Evolutionary conservation across 2,329 filamentous ascomycete genomes (phyloP), one percentile per base, ranked within the genome.

Genomic region (Pseudonectria foliicola): DNA sequence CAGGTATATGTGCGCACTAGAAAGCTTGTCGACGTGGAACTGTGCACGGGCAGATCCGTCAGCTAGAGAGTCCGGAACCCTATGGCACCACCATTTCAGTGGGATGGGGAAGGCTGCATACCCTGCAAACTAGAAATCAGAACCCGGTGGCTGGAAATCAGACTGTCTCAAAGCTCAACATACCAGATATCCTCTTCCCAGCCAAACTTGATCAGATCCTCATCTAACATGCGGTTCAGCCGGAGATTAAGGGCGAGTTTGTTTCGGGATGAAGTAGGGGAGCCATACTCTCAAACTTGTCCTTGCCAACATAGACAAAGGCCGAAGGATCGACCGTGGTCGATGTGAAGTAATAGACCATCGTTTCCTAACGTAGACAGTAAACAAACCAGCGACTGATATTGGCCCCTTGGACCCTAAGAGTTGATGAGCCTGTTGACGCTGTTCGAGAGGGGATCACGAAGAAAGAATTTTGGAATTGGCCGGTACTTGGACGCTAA

Each of bases 11-110:
- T 98, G 92, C 3, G 92, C 92, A 50, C 85, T 93, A 27, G 89
- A 95, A 24, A 98, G 75, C 60, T 98, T 98, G 70, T 98, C 92
- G 51, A 83, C 92, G 70, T 98, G 92, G 57, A 98, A 98, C 85
- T n/a, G n/a, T n/a, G n/a, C n/a, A n/a, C n/a, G n/a, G n/a, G n/a
- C n/a, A n/a, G n/a, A n/a, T n/a, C n/a, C n/a, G n/a, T n/a, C n/a
- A n/a, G n/a, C n/a, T n/a, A n/a, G n/a, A n/a, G n/a, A n/a, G n/a
- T n/a, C n/a, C n/a, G n/a, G n/a, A n/a, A n/a, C n/a, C n/a, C n/a
- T n/a, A n/a, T n/a, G n/a, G n/a, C n/a, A n/a, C n/a, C n/a, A n/a
- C n/a, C n/a, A n/a, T n/a, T n/a, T n/a, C n/a, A n/a, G n/a, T n/a
- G 16, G 13, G 2, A 12, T 25, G n/a, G 4, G 10, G 12, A 16